phyloP scores from a whole-genome alignment of 176 grass and related monocot genomes.

The Carex parvula region DNA sequence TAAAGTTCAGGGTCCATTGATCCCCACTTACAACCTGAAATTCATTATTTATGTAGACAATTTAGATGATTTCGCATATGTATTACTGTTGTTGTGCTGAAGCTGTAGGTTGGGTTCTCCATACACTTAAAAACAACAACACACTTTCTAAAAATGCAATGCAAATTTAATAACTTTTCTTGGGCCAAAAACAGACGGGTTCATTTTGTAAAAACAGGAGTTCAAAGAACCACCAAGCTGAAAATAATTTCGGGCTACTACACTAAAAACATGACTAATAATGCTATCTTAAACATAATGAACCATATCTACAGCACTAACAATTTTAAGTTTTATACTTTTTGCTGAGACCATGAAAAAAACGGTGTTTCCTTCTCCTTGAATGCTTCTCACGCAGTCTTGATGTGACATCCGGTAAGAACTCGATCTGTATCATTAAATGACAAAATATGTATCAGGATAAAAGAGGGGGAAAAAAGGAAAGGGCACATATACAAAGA shows the following conservation, averaged over 20 bases:
- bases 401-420: slow-evolving; percentile 45
- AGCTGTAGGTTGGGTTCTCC: no score
- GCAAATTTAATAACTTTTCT: not conserved
- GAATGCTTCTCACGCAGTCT: slow-evolving; percentile 62
- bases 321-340: slow-evolving; percentile 15
- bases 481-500: not conserved
- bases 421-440: slow-evolving; percentile 46
- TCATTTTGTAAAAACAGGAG: not conserved
- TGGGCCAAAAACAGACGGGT: not conserved
- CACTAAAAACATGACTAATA: not conserved
- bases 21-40: not conserved
- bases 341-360: slow-evolving; percentile 89
- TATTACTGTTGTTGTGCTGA: no score
- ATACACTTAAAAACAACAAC: not conserved
- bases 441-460: not conserved
- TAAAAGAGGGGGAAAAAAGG: not conserved
- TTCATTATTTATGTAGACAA: not conserved
- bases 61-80: slow-evolving; percentile 8
- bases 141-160: not conserved
- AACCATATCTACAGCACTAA: not conserved
- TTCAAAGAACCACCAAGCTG: not conserved
- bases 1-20: not conserved
- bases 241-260: not conserved
- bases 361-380: slow-evolving; percentile 75
- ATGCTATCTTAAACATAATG: not conserved